These are phyloP conservation scores for Bryopsis sp. DNA, from an alignment of 139 green algal genomes.

Conservation along the genomic window DNA sequence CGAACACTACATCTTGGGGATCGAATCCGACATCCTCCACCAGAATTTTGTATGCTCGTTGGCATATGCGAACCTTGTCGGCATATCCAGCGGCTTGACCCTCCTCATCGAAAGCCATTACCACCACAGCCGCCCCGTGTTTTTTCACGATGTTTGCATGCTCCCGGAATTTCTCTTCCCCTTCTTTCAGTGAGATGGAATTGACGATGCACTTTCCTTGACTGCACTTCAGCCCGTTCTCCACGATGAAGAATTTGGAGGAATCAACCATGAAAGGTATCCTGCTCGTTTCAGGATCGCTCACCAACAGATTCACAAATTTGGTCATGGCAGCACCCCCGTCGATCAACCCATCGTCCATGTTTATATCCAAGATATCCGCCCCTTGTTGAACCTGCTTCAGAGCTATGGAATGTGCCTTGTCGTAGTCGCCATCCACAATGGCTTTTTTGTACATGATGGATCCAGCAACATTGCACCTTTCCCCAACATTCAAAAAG, in stretches of 20 bases:
- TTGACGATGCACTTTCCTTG: slow-evolving; percentile 98
- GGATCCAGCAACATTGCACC: slow-evolving; percentile 95
- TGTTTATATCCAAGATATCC: slow-evolving; percentile 97
- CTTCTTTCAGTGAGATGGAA: slow-evolving; percentile 96
- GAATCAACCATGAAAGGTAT: slow-evolving; percentile 99
- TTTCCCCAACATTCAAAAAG: slow-evolving; percentile 94
- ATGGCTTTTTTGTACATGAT: slow-evolving; percentile 96
- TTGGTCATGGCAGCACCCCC: slow-evolving; percentile 88
- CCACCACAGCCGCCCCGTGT: slow-evolving; percentile 90
- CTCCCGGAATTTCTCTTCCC: slow-evolving; percentile 83
- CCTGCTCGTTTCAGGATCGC: slow-evolving; percentile 83
- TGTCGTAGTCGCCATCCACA: slow-evolving; percentile 89
- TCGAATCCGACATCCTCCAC: slow-evolving; percentile 93
- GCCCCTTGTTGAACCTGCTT: slow-evolving; percentile 83
- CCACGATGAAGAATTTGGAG: slow-evolving; percentile 94
- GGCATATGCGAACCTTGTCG: slow-evolving; percentile 86
- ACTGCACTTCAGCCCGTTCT: slow-evolving; percentile 94
- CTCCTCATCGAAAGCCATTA: slow-evolving; percentile 98
- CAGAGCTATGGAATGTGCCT: slow-evolving; percentile 80
- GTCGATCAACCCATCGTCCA: slow-evolving; percentile 96
- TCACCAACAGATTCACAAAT: slow-evolving; percentile 95
- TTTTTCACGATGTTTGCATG: slow-evolving; percentile 71
- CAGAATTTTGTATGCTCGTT: slow-evolving; percentile 86
- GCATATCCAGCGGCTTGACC: slow-evolving; percentile 51
- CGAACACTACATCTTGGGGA: slow-evolving; percentile 96